Evolutionary conservation across 352 stramenopile species (phyloP), one percentile per base, ranked within the genome.

Genomic region (Phytophthora tentaculata): DNA sequence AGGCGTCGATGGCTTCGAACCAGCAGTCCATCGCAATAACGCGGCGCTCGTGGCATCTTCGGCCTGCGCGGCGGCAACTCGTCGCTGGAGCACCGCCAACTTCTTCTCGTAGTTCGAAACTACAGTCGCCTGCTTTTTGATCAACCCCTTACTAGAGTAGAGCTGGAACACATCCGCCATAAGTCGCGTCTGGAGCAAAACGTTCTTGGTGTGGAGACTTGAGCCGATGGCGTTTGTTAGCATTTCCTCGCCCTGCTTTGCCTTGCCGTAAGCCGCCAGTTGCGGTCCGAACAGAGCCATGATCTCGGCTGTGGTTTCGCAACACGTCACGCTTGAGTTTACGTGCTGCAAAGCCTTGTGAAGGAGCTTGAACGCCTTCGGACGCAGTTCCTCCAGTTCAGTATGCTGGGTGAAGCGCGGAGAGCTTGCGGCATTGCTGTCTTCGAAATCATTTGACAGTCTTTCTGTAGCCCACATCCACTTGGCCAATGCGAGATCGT

Each of bases 401-500:
- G 45, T 41, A 61, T 88, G 68, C 13, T 49, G 44, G 1, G 62
- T 71, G 44, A 73, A 72, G 20, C 48, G 26, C 44, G 60, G 29
- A 20, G 22, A 16, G 14, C 28, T 14, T 37, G 20, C 26, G 19
- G 12, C 6, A 39, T 6, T 56, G 13, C 47, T 19, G 22, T 50
- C 49, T 39, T 56, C 8, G 17, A 9, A 13, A 20, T n/a, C 37
- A 43, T 56, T 49, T 53, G 70, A 53, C 19, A 70, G 20, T 8
- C 76, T 71, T 55, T 84, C 65, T 4, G 83, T 88, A 14, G 76
- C 87, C 87, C 87, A 95, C 45, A 93, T 62, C 83, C 81, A 95
- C 73, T 90, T 95, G 37, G 71, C 83, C 12, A 93, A 56, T 1
- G 74, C 75, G 4, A 93, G 63, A 32, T 95, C 74, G 53, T 90